phyloP scores from a whole-genome alignment of 148 eudicot species.

The Rhododendron ferrugineum region DNA sequence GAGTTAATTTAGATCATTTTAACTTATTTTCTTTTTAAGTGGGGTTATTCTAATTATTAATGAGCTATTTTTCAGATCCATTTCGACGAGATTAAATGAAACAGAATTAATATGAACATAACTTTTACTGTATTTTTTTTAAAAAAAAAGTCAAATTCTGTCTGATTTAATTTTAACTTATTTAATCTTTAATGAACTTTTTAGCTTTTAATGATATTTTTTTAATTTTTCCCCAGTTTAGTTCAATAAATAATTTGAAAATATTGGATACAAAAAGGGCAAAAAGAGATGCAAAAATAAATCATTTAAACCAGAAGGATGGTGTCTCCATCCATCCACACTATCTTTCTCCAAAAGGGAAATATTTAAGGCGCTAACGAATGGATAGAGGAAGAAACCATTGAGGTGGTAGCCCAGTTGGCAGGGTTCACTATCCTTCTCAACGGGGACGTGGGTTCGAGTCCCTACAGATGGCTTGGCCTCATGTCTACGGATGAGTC shows the following conservation, averaged over 20 bases:
- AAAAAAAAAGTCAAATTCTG: background rate
- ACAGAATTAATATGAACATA: background rate
- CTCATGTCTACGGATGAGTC: no score
- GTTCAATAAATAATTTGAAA: no score
- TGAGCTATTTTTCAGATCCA: background rate
- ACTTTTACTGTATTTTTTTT: no score
- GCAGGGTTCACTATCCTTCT: no score
- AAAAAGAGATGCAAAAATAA: background rate
- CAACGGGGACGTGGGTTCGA: no score
- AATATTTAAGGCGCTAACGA: background rate
- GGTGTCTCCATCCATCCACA: background rate
- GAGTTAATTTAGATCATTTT: background rate
- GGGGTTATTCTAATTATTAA: no score
- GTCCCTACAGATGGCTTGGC: no score
- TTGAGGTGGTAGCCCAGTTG: no score
- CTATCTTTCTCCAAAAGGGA: background rate
- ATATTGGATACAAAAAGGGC: background rate
- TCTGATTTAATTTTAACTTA: background rate
- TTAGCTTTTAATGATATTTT: background rate
- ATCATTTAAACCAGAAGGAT: background rate
- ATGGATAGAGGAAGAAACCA: background rate
- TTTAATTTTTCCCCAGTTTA: no score
- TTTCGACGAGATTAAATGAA: background rate
- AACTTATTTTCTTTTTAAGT: background rate
- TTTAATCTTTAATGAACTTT: no score